A percentile compares a stretch with the other conserved stretches of the same genome.
phyloP scores from a whole-genome alignment of 306 rosid species.

The cucumber (Cucumis sativus) region DNA sequence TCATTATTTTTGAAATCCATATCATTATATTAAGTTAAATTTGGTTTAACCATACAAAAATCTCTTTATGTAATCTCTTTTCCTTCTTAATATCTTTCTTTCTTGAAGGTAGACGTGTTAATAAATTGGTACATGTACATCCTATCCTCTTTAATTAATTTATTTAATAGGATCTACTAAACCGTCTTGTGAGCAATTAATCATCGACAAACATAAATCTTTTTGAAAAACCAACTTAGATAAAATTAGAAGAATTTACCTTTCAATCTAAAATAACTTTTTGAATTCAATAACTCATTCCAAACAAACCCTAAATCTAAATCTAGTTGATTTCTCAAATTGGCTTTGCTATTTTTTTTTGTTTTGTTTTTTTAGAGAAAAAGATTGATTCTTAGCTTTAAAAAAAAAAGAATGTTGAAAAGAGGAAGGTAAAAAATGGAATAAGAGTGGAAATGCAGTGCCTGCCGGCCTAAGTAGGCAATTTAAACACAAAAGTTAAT shows the following conservation, averaged over 20 bases:
- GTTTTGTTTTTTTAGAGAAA: not conserved
- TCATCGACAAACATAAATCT: too few relatives aligned
- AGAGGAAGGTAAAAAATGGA: not conserved
- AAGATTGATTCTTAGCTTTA: not conserved
- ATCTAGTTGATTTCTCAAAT: not conserved
- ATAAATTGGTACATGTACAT: too few relatives aligned
- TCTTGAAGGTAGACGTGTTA: not conserved
- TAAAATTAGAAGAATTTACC: too few relatives aligned
- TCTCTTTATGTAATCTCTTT: too few relatives aligned
- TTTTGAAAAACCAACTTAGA: too few relatives aligned
- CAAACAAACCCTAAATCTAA: too few relatives aligned
- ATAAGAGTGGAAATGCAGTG: not conserved
- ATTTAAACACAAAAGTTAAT: not conserved
- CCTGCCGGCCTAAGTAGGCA: constrained; percentile 2
- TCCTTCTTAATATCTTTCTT: too few relatives aligned
- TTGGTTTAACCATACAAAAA: too few relatives aligned
- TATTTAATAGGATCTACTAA: not conserved
- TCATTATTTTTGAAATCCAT: too few relatives aligned
- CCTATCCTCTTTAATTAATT: not conserved
- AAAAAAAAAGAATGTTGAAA: not conserved
- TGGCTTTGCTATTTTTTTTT: not conserved
- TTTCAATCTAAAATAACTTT: too few relatives aligned
- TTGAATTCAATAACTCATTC: too few relatives aligned
- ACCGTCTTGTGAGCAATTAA: not conserved
- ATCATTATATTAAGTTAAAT: too few relatives aligned